phyloP scores from a whole-genome alignment of 1,139 yeast species.

The Zygosaccharomyces sapae region DNA sequence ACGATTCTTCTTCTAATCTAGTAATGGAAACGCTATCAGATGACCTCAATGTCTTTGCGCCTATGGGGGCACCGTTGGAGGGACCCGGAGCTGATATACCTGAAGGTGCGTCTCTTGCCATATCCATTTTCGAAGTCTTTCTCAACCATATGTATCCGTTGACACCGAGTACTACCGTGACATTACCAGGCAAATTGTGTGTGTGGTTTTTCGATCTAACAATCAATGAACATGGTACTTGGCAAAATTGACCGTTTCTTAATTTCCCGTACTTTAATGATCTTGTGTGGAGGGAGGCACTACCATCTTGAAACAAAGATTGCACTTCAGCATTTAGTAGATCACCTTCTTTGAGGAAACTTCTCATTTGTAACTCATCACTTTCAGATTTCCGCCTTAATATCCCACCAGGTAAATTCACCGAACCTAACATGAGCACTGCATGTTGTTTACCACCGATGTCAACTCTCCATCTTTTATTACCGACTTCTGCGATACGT shows the following conservation, averaged over 20 bases:
- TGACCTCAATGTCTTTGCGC: constrained; percentile 44
- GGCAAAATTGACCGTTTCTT: constrained; percentile 79
- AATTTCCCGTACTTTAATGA: constrained; percentile 92
- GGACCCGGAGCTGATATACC: constrained; percentile 39
- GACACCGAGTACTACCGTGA: constrained; percentile 84
- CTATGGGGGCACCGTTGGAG: constrained; percentile 38
- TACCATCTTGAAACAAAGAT: constrained; percentile 80
- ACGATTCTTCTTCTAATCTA: constrained; percentile 85
- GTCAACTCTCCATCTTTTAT: constrained; percentile 94
- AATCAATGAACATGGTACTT: constrained; percentile 77
- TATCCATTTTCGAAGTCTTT: constrained; percentile 50
- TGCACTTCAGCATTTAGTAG: constrained; percentile 94
- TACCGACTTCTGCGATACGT: constrained; percentile 88
- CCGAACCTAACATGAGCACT: constrained; percentile 86
- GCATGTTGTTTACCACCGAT: constrained; percentile 94
- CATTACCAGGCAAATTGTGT: constrained; percentile 83
- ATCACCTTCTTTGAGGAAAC: constrained; percentile 94
- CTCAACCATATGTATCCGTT: constrained; percentile 94
- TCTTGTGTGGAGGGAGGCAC: constrained; percentile 91
- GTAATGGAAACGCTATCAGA: constrained; percentile 73
- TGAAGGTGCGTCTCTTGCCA: constrained; percentile 34
- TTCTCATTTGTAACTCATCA: constrained; percentile 95
- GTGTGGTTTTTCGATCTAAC: constrained; percentile 84
- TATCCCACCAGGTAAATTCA: constrained; percentile 96
- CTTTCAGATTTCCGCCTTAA: constrained; percentile 88